These are phyloP conservation scores for Papiliotrema nemorosa DNA, from an alignment of 1,284 basidiomycete species.

Conservation along the genomic window DNA sequence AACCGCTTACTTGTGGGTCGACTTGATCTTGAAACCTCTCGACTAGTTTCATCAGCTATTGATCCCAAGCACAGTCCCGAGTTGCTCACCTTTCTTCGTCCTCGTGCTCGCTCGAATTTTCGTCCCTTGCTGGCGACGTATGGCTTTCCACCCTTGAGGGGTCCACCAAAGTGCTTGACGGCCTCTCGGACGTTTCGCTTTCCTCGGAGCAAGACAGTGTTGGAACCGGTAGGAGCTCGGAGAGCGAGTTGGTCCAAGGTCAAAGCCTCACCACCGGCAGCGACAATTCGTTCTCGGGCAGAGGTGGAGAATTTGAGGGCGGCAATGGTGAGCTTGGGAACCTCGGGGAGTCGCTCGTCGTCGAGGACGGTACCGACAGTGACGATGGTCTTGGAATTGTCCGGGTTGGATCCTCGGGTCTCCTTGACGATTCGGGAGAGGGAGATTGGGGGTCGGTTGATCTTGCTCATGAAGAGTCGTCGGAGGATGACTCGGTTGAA, in stretches of 20 bases:
- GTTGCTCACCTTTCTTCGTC: constrained; percentile 68
- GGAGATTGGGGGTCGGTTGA: constrained; percentile 93
- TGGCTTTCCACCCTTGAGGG: constrained; percentile 43
- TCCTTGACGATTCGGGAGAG: constrained; percentile 84
- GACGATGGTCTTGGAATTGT: constrained; percentile 75
- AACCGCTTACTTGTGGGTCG: constrained; percentile 44
- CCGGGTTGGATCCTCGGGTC: constrained; percentile 66
- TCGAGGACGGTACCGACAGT: constrained; percentile 92
- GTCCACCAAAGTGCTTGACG: constrained; percentile 86
- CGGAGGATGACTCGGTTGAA: constrained; percentile 99
- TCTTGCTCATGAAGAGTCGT: constrained; percentile 84
- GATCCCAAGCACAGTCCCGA: neutral
- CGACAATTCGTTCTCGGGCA: constrained; percentile 90
- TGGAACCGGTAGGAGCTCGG: constrained; percentile 88
- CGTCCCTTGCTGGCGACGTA: constrained; percentile 89
- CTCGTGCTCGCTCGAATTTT: constrained; percentile 75
- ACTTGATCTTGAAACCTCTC: constrained; percentile 52
- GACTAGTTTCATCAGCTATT: constrained; percentile 16
- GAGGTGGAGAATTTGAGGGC: constrained; percentile 92
- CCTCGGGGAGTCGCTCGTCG: constrained; percentile 79
- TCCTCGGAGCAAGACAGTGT: constrained; percentile 79
- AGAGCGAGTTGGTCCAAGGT: constrained; percentile 97
- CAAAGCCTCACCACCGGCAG: constrained; percentile 89
- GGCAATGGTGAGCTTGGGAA: constrained; percentile 91
- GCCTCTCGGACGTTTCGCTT: constrained; percentile 91